Percentiles rank a stretch among this genome's conserved stretches.
These are phyloP conservation scores for Wickerhamiella hasegawae DNA, from an alignment of 805 yeast species.

Conservation along the genomic window DNA sequence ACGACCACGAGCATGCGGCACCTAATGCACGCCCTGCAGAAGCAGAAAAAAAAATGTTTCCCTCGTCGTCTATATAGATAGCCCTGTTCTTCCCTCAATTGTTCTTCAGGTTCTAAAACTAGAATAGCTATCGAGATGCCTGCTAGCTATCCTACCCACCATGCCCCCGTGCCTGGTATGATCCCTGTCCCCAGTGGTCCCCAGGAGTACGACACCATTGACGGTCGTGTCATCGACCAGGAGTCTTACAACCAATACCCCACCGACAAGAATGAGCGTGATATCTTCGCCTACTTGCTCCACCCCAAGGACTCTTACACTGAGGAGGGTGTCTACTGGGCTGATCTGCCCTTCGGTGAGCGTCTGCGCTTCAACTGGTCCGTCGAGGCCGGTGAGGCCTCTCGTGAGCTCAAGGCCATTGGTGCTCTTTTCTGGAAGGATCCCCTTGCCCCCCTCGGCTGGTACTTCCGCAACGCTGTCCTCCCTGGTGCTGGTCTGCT, in stretches of 20 bases:
- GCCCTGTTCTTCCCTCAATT: too few species aligned
- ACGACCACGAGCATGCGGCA: too few species aligned
- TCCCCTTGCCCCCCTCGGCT: constrained; percentile 22
- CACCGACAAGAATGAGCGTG: constrained; percentile 20
- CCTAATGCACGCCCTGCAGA: too few species aligned
- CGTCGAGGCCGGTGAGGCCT: constrained; percentile 18
- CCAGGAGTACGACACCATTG: constrained; percentile 25
- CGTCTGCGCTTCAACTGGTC: constrained; percentile 16
- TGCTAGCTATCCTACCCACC: constrained; percentile 10
- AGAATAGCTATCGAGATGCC: neutral
- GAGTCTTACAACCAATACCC: constrained; percentile 14
- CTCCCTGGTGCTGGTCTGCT: constrained; percentile 26
- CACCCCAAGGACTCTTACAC: constrained; percentile 22
- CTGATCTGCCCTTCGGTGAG: constrained; percentile 21
- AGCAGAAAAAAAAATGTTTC: too few species aligned
- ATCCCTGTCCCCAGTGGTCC: constrained; percentile 26
- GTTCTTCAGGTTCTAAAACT: too few species aligned
- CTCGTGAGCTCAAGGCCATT: constrained; percentile 15
- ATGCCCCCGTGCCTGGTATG: constrained; percentile 21
- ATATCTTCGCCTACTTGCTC: constrained; percentile 19
- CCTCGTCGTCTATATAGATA: too few species aligned
- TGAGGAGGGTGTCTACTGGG: constrained; percentile 25
- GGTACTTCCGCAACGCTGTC: constrained; percentile 23
- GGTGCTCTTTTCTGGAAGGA: constrained; percentile 19
- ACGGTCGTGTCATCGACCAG: constrained; percentile 18